phyloP scores from a whole-genome alignment of 345 rosid species.

The Populus tremula region DNA sequence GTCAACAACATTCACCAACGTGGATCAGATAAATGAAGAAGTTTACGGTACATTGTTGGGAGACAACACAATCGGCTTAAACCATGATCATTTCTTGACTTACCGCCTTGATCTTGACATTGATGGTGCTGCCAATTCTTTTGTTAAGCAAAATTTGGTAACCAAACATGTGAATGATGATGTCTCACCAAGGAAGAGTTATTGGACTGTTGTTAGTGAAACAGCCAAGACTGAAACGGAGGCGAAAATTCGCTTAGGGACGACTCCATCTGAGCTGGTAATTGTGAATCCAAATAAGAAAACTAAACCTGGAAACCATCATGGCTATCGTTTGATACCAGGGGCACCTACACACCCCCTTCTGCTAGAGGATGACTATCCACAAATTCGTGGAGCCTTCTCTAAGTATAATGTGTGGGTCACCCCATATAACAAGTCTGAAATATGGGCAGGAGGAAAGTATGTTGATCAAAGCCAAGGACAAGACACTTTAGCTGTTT shows the following conservation, averaged over 20 bases:
- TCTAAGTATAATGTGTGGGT: constrained; percentile 56
- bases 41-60: constrained; percentile 43
- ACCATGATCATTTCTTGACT: constrained; percentile 55
- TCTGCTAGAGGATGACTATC: constrained; percentile 35
- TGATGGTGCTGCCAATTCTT: constrained; percentile 45
- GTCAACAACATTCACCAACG: constrained; percentile 23
- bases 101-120: constrained; percentile 54
- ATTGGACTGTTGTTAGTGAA: constrained; percentile 44
- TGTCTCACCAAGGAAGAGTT: constrained; percentile 45
- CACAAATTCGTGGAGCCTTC: constrained; percentile 47
- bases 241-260: constrained; percentile 32
- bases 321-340: constrained; percentile 47
- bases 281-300: constrained; percentile 44
- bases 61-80: constrained; percentile 38
- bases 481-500: constrained; percentile 44
- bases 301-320: constrained; percentile 42
- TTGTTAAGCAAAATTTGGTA: constrained; percentile 38
- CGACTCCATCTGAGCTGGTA: constrained; percentile 24
- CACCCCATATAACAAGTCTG: constrained; percentile 53
- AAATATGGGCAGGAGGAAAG: constrained; percentile 47
- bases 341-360: constrained; percentile 26
- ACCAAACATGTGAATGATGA: constrained; percentile 20
- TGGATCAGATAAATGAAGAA: constrained; percentile 35
- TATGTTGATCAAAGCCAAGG: constrained; percentile 51
- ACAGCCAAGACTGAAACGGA: constrained; percentile 47